These are phyloP conservation scores for Hypoxylon sp. DNA, from an alignment of 2,329 filamentous ascomycete genomes.

Conservation along the genomic window DNA sequence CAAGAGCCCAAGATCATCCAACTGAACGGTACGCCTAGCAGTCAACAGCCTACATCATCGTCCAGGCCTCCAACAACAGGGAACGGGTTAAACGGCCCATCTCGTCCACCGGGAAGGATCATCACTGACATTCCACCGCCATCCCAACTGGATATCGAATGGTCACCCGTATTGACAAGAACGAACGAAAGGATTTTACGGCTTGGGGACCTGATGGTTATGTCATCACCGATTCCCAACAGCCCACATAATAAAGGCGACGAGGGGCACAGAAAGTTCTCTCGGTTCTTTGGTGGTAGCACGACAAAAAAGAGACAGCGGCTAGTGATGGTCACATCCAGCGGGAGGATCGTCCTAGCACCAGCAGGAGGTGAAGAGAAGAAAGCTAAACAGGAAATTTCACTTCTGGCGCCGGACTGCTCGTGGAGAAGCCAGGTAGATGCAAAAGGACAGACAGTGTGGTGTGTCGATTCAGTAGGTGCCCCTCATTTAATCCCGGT, in stretches of 20 bases:
- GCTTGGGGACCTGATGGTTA: slow-evolving; percentile 88
- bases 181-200: slow-evolving; percentile 95
- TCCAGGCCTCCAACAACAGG: slow-evolving; percentile 52
- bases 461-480: slow-evolving; percentile 94
- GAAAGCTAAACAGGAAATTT: slow-evolving; percentile 91
- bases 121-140: slow-evolving; percentile 98
- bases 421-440: slow-evolving; percentile 85
- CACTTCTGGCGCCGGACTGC: slow-evolving; percentile 80
- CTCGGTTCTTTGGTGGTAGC: slow-evolving; percentile 91
- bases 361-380: slow-evolving; percentile 96
- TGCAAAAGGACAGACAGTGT: slow-evolving; percentile 87
- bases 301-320: slow-evolving; percentile 93
- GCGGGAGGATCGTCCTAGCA: slow-evolving; percentile 88
- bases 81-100: slow-evolving; percentile 59
- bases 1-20: slow-evolving; percentile 82
- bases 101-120: slow-evolving; percentile 78
- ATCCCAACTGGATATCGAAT: slow-evolving; percentile 96
- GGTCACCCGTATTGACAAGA: slow-evolving; percentile 93
- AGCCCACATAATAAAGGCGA: slow-evolving; percentile 78
- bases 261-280: slow-evolving; percentile 87
- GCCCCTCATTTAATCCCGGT: slow-evolving; percentile 11
- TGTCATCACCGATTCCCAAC: slow-evolving; percentile 81
- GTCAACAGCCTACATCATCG: slow-evolving; percentile 47
- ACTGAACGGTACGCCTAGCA: slow-evolving; percentile 68
- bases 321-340: slow-evolving; percentile 94